Evolutionary conservation across 192 early-diverging fungal genomes (phyloP).

Genomic region (Coemansia sp.): DNA sequence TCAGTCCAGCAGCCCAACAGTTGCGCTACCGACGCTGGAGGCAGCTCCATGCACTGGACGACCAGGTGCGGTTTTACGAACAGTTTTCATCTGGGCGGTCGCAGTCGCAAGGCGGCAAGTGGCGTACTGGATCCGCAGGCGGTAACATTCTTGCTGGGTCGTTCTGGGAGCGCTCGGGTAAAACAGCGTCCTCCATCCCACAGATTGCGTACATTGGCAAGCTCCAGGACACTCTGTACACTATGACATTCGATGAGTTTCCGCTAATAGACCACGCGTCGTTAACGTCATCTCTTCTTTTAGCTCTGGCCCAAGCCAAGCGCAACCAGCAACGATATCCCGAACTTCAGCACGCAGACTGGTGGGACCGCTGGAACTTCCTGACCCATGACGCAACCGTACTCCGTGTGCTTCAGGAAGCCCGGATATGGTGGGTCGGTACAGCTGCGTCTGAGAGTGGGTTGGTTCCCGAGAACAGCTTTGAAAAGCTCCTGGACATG

Average conservation of each 20-base stretch:
- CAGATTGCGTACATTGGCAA: slow-evolving; percentile 65
- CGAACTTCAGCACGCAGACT: slow-evolving; percentile 36
- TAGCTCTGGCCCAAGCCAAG: slow-evolving; percentile 38
- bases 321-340: slow-evolving; percentile 44
- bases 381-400: slow-evolving; percentile 42
- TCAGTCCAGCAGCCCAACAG: slow-evolving; percentile 37
- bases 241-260: slow-evolving; percentile 66
- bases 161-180: slow-evolving; percentile 46
- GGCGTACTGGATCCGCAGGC: slow-evolving; percentile 47
- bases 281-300: slow-evolving; percentile 46
- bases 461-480: slow-evolving; percentile 19
- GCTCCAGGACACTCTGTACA: slow-evolving; percentile 66
- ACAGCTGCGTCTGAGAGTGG: slow-evolving; percentile 9
- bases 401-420: slow-evolving; percentile 45
- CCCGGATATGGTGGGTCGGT: slow-evolving; percentile 41
- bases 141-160: slow-evolving; percentile 39
- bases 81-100: neutral
- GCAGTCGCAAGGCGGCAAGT: slow-evolving; percentile 27
- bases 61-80: slow-evolving; percentile 16
- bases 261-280: slow-evolving; percentile 57
- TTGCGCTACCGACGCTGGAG: slow-evolving; percentile 26
- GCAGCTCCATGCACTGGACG: slow-evolving; percentile 28
- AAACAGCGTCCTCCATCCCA: slow-evolving; percentile 8
- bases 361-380: slow-evolving; percentile 52
- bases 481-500: slow-evolving; percentile 32